phyloP scores from a whole-genome alignment of 2,329 filamentous ascomycete species.

The Emericellopsis cladophorae region DNA sequence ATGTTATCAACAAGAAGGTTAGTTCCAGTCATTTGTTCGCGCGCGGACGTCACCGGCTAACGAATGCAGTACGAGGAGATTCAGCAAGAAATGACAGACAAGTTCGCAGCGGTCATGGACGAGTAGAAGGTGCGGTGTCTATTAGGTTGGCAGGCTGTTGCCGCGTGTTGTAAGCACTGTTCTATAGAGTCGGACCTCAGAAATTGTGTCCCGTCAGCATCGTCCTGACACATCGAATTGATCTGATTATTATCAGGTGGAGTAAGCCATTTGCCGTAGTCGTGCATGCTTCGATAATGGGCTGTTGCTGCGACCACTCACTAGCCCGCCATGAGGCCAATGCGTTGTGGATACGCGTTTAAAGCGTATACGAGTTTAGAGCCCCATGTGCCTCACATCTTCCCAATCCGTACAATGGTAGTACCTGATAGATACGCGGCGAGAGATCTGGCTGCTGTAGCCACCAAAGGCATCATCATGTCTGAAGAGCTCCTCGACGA shows the following conservation, averaged over 20 bases:
- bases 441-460: background rate
- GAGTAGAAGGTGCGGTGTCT: slow-evolving; percentile 46
- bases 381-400: too few relatives aligned
- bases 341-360: too few relatives aligned
- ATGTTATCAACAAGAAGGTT: slow-evolving; percentile 74
- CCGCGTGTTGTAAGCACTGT: slow-evolving; percentile 2
- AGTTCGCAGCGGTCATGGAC: slow-evolving; percentile 91
- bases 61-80: slow-evolving; percentile 71
- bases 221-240: slow-evolving; percentile 14
- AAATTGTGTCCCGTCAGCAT: slow-evolving; percentile 11
- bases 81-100: slow-evolving; percentile 85
- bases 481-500: slow-evolving; percentile 57
- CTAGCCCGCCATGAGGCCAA: too few relatives aligned
- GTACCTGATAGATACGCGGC: too few relatives aligned
- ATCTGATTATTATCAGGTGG: background rate
- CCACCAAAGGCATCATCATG: slow-evolving; percentile 19
- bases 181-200: slow-evolving; percentile 5
- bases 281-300: too few relatives aligned
- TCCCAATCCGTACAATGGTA: too few relatives aligned
- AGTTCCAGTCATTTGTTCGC: slow-evolving; percentile 10
- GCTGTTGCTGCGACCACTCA: too few relatives aligned
- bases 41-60: slow-evolving; percentile 20
- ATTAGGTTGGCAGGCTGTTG: background rate
- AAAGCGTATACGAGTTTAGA: too few relatives aligned
- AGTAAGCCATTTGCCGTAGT: too few relatives aligned